Evolutionary conservation across 2,329 filamentous ascomycete species (phyloP).

Genomic region (Aspergillus ibericus): DNA sequence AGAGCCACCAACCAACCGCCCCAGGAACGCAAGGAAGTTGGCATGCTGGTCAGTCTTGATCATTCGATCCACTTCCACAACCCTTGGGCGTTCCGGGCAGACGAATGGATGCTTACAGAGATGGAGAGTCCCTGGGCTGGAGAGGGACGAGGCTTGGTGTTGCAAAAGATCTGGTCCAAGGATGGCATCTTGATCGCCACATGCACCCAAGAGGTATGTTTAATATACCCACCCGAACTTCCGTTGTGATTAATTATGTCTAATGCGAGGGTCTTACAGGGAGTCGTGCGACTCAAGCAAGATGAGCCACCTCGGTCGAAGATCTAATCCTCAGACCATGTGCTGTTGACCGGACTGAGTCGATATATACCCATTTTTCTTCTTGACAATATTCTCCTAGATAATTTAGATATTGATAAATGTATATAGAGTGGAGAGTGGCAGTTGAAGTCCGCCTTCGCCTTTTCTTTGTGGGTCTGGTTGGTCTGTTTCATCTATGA

Average conservation of each 20-base stretch:
- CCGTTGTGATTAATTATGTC: not conserved
- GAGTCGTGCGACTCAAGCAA: conserved; percentile 49
- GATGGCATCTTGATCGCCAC: conserved; percentile 51
- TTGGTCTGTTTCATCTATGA: too few relatives aligned
- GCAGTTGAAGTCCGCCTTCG: not conserved
- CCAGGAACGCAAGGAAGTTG: conserved; percentile 39
- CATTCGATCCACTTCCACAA: conserved; percentile 55
- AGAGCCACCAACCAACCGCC: conserved; percentile 25
- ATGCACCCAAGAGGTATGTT: conserved; percentile 51
- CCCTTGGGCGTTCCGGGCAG: conserved; percentile 48
- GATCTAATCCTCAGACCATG: conserved; percentile 22
- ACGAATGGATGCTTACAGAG: conserved; percentile 54
- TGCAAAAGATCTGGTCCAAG: conserved; percentile 52
- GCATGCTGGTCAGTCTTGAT: conserved; percentile 55
- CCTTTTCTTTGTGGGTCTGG: too few relatives aligned
- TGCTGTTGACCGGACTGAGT: conserved; percentile 11
- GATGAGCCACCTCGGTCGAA: conserved; percentile 36
- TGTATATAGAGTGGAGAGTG: not conserved
- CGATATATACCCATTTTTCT: not conserved
- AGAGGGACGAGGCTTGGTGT: conserved; percentile 49
- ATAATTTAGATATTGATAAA: not conserved
- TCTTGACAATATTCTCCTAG: not conserved
- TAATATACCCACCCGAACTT: not conserved
- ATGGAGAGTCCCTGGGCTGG: conserved; percentile 54
- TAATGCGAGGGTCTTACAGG: conserved; percentile 30